A percentile compares a stretch with the other conserved stretches of the same genome.
These are phyloP conservation scores for Austroboletus niveus DNA, from an alignment of 1,284 basidiomycete genomes.

Conservation along the genomic window DNA sequence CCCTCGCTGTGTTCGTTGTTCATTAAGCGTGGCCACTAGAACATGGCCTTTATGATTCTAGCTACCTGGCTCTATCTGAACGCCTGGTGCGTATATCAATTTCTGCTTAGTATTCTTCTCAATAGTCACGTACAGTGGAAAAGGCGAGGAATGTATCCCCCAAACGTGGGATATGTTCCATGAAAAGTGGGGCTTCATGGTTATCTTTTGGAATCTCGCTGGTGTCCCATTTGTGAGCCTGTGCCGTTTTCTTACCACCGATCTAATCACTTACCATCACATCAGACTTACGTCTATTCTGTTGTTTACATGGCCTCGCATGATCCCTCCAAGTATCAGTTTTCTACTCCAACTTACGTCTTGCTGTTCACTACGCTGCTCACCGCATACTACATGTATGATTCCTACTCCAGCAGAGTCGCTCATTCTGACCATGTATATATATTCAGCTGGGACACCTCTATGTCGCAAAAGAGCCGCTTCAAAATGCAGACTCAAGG, in stretches of 20 bases:
- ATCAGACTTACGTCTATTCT: slow-evolving; percentile 92
- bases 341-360: slow-evolving; percentile 76
- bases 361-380: slow-evolving; percentile 74
- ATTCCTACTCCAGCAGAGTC: slow-evolving; percentile 6
- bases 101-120: neutral
- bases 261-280: slow-evolving; percentile 20
- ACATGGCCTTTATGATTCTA: slow-evolving; percentile 96
- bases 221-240: slow-evolving; percentile 79
- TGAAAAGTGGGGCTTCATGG: slow-evolving; percentile 95
- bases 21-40: slow-evolving; percentile 44
- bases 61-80: slow-evolving; percentile 97
- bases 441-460: slow-evolving; percentile 76
- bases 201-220: slow-evolving; percentile 98
- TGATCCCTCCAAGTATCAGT: slow-evolving; percentile 84
- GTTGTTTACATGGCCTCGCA: slow-evolving; percentile 98
- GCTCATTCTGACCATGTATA: slow-evolving; percentile 10
- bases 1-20: neutral
- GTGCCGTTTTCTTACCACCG: neutral
- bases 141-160: slow-evolving; percentile 96
- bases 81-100: slow-evolving; percentile 64
- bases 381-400: slow-evolving; percentile 81
- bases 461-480: slow-evolving; percentile 96
- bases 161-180: slow-evolving; percentile 99
- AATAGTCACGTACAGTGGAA: slow-evolving; percentile 44
- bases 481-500: slow-evolving; percentile 98